These are phyloP conservation scores for Yamadazyma nakazawae DNA, from an alignment of 805 yeast genomes.

Conservation along the genomic window DNA sequence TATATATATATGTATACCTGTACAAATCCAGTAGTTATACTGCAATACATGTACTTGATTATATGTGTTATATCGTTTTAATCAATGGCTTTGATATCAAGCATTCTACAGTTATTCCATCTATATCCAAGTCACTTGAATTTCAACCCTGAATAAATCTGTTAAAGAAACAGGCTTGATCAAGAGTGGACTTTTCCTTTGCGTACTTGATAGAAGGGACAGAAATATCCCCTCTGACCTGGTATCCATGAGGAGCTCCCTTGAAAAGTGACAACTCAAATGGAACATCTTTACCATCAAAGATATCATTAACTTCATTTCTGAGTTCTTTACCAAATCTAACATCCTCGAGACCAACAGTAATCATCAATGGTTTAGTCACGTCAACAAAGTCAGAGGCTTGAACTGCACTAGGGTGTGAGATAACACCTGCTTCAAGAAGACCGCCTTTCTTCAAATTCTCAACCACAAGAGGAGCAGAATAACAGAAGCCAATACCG, in stretches of 20 bases:
- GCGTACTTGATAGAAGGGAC: slow-evolving; percentile 56
- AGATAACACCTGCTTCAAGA: slow-evolving; percentile 62
- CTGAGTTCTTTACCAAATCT: slow-evolving; percentile 61
- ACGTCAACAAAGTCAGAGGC: slow-evolving; percentile 58
- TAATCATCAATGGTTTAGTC: slow-evolving; percentile 57
- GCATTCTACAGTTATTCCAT: too few species aligned
- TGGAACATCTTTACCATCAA: slow-evolving; percentile 38
- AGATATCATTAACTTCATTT: slow-evolving; percentile 45
- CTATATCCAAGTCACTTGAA: too few species aligned
- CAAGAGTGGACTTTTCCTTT: slow-evolving; percentile 55
- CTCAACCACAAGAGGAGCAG: slow-evolving; percentile 25
- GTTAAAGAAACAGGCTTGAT: slow-evolving; percentile 29
- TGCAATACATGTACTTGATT: too few species aligned
- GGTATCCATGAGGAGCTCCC: slow-evolving; percentile 70
- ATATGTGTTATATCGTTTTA: too few species aligned
- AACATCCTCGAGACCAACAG: slow-evolving; percentile 67
- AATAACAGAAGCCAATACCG: slow-evolving; percentile 25
- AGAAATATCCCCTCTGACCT: slow-evolving; percentile 68
- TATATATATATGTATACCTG: too few species aligned
- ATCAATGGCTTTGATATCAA: too few species aligned
- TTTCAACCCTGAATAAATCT: background rate
- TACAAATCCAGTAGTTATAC: too few species aligned
- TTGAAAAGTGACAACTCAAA: slow-evolving; percentile 58
- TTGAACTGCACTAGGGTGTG: slow-evolving; percentile 74
- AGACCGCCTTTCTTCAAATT: slow-evolving; percentile 29